Base-by-base conservation (phyloP, 129 eudicot genomes). In the Artemisia argyi region DNA sequence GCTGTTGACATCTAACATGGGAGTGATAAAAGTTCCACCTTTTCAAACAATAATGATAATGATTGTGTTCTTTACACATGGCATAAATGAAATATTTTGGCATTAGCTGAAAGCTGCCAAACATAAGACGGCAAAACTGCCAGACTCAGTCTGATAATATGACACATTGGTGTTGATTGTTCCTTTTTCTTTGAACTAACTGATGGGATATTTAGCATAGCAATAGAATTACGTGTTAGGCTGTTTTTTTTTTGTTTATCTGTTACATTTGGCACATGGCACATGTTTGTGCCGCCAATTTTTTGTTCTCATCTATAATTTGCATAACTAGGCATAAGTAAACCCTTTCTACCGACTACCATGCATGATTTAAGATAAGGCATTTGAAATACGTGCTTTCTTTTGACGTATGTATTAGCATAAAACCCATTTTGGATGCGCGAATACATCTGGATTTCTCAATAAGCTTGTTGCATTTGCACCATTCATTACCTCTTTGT, bases 151-250 rank as follows among this genome's bases (percentile, higher is more conserved):
- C 59, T 46, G 51, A 42, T 53, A 22, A 77, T 69, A 22, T 77
- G 58, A 51, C 22, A 69, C 65, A 20, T 69, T 60, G 30, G 53
- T 61, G 50, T 20, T 69, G 42, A 49, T 51, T 62, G 15, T 42
- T 59, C 14, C 62, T 61, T 28, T 61, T 16, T 52, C 14, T 44
- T 5, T 71, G 52, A 63, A 78, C 66, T 65, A 64, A 63, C 28
- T 69, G 54, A 77, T 32, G 49, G 64, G 68, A 53, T 56, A 39
- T 77, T 55, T 62, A 70, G 72, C 60, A 63, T 78, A 54, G 46
- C 20, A 53, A 63, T 54, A 72, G 61, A 72, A 71, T 71, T 54
- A n/a, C 44, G 18, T 55, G 77, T 78, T 78, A 78, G 81, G 81
- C 67, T 63, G 55, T 53, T 71, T 60, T n/a, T n/a, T 53, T 71